A percentile compares a stretch with the other conserved stretches of the same genome.
Evolutionary conservation across 2,329 filamentous ascomycete species (phyloP).

Genomic region (Leptosphaerulina australis): DNA sequence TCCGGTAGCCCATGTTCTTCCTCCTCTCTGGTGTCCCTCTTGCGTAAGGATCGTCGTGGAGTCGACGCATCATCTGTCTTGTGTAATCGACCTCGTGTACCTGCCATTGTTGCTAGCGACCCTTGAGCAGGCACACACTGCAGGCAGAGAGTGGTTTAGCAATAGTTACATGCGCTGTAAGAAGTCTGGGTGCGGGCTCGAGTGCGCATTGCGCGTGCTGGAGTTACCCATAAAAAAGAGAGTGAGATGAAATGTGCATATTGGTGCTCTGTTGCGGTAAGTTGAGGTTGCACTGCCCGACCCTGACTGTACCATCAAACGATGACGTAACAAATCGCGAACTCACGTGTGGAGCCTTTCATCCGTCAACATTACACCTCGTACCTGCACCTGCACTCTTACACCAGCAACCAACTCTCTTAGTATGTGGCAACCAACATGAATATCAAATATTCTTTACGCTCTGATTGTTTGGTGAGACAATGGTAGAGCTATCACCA

Average conservation of each 20-base stretch:
- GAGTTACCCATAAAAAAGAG: not conserved
- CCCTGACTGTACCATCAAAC: conserved; percentile 4
- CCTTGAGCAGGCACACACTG: not conserved
- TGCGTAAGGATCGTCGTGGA: conserved; percentile 36
- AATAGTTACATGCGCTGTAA: not conserved
- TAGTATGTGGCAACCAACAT: no score
- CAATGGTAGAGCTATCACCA: no score
- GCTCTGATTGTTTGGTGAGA: no score
- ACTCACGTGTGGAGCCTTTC: conserved; percentile 10
- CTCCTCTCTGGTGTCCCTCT: conserved; percentile 25
- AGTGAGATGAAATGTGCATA: not conserved
- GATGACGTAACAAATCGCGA: conserved; percentile 18
- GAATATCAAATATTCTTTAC: no score
- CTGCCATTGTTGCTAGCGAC: conserved; percentile 33
- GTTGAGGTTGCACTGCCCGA: conserved; percentile 4
- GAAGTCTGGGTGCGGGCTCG: not conserved
- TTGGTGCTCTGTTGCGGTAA: not conserved
- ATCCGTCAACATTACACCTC: not conserved
- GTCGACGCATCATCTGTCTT: conserved; percentile 25
- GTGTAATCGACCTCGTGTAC: conserved; percentile 30
- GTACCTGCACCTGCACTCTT: not conserved
- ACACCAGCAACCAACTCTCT: no score
- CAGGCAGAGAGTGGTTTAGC: not conserved
- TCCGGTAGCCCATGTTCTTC: conserved; percentile 46
- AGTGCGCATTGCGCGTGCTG: not conserved